Evolutionary conservation across 805 yeast genomes (phyloP).

Genomic region (Allodekkera sacchari): DNA sequence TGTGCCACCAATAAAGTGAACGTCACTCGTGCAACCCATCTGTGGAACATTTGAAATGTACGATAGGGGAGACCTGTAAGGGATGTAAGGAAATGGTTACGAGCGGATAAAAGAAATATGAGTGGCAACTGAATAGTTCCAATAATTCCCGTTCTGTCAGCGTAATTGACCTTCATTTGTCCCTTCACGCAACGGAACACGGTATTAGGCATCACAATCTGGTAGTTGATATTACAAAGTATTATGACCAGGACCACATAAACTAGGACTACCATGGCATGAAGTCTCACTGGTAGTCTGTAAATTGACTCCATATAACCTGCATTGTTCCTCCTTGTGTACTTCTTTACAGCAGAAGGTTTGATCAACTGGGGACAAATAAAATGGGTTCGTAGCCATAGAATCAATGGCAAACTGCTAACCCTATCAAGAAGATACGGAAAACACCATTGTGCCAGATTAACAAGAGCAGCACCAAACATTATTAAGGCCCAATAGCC

Average conservation of each 20-base stretch:
- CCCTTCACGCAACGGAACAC: slow-evolving; percentile 24
- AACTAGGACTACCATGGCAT: slow-evolving; percentile 20
- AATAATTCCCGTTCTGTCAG: slow-evolving; percentile 40
- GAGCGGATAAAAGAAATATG: slow-evolving; percentile 25
- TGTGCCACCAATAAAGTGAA: slow-evolving; percentile 31
- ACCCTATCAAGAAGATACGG: slow-evolving; percentile 21
- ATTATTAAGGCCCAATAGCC: slow-evolving; percentile 27
- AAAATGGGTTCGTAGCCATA: slow-evolving; percentile 26
- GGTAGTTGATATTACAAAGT: slow-evolving; percentile 23
- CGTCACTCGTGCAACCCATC: slow-evolving; percentile 34
- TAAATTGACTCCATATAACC: slow-evolving; percentile 9
- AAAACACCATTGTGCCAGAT: slow-evolving; percentile 27
- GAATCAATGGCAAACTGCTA: slow-evolving; percentile 13
- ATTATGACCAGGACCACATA: slow-evolving; percentile 21
- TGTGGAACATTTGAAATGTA: slow-evolving; percentile 28
- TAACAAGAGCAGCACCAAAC: slow-evolving; percentile 16
- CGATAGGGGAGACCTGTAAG: slow-evolving; percentile 28
- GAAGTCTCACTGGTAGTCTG: slow-evolving; percentile 26
- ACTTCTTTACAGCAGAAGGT: slow-evolving; percentile 9
- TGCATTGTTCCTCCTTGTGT: slow-evolving; percentile 3
- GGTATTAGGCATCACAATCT: slow-evolving; percentile 19
- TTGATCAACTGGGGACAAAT: slow-evolving; percentile 24
- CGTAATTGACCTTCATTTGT: slow-evolving; percentile 24
- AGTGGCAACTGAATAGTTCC: slow-evolving; percentile 31
- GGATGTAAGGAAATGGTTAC: slow-evolving; percentile 25